These are phyloP conservation scores for Apiotrichum veenhuisii DNA, from an alignment of 1,284 basidiomycete species.

Conservation along the genomic window DNA sequence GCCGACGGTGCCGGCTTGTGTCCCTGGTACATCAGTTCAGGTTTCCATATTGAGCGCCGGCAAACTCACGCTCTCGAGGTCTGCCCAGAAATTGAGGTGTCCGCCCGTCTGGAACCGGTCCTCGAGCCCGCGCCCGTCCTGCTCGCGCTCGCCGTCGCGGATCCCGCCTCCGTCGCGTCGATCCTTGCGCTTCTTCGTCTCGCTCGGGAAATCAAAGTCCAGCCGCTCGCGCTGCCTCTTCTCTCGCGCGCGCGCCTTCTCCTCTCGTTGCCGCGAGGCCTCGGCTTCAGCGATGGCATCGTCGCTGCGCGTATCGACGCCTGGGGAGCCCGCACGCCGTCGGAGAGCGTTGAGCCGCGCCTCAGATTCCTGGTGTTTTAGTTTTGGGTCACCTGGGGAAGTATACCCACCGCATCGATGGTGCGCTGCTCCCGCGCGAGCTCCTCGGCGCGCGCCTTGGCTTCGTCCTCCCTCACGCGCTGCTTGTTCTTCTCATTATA, in stretches of 20 bases:
- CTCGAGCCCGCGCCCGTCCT: slow-evolving; percentile 13
- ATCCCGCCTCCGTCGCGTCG: slow-evolving; percentile 3
- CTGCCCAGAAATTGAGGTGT: slow-evolving; percentile 49
- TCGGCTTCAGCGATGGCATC: neutral
- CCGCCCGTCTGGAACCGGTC: slow-evolving; percentile 25
- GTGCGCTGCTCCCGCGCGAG: slow-evolving; percentile 34
- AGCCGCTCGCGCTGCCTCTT: slow-evolving; percentile 20
- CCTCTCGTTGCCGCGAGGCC: slow-evolving; percentile 15
- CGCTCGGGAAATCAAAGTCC: slow-evolving; percentile 47
- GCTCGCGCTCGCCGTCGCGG: too few species aligned
- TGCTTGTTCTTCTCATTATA: slow-evolving; percentile 52
- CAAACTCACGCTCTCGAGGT: slow-evolving; percentile 38
- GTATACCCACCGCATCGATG: slow-evolving; percentile 36
- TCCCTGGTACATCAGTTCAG: slow-evolving; percentile 2
- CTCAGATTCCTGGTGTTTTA: slow-evolving; percentile 29
- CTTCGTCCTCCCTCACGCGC: slow-evolving; percentile 50
- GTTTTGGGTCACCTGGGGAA: neutral
- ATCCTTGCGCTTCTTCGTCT: slow-evolving; percentile 24
- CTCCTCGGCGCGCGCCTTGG: slow-evolving; percentile 40
- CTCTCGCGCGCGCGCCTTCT: slow-evolving; percentile 28
- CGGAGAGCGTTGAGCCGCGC: slow-evolving; percentile 39
- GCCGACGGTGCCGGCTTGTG: neutral
- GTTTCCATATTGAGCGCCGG: neutral
- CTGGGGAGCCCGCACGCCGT: slow-evolving; percentile 34
- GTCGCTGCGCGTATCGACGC: neutral